phyloP scores from a whole-genome alignment of 164 flowering plant genomes.

The Vitis labrusca region DNA sequence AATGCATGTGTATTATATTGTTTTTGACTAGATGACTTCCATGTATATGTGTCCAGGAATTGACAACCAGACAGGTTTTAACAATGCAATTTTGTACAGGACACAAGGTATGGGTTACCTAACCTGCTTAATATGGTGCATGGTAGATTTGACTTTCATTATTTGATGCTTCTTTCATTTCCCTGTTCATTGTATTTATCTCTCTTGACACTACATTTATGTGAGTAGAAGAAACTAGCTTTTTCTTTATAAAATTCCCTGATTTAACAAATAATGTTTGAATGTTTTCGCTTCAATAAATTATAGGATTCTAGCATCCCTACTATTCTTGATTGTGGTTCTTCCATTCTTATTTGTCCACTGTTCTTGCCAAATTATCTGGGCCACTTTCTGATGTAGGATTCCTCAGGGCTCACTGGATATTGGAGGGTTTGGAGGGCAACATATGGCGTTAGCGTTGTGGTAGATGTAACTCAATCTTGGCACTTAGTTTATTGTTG shows the following conservation, averaged over 20 bases:
- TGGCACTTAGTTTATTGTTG: no score
- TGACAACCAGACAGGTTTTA: slow-evolving; percentile 73
- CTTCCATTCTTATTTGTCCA: no score
- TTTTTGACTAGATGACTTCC: background rate
- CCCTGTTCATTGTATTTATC: background rate
- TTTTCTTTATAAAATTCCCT: background rate
- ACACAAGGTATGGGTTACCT: slow-evolving; percentile 52
- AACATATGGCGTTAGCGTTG: no score
- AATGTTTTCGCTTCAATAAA: no score
- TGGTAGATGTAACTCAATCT: no score
- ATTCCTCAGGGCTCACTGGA: no score
- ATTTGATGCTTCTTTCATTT: background rate
- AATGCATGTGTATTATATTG: background rate
- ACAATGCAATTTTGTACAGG: slow-evolving; percentile 83
- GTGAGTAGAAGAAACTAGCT: background rate
- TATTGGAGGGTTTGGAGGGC: no score
- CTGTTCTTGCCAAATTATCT: no score
- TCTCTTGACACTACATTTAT: background rate
- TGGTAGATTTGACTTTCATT: background rate
- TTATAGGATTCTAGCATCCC: no score
- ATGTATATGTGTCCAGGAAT: slow-evolving; percentile 52
- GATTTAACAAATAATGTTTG: background rate
- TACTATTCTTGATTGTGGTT: no score
- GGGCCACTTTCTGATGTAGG: no score
- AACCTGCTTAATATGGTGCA: background rate